Evolutionary conservation across 768 basidiomycete genomes (phyloP).

Genomic region (Dioszegia aurantiaca): DNA sequence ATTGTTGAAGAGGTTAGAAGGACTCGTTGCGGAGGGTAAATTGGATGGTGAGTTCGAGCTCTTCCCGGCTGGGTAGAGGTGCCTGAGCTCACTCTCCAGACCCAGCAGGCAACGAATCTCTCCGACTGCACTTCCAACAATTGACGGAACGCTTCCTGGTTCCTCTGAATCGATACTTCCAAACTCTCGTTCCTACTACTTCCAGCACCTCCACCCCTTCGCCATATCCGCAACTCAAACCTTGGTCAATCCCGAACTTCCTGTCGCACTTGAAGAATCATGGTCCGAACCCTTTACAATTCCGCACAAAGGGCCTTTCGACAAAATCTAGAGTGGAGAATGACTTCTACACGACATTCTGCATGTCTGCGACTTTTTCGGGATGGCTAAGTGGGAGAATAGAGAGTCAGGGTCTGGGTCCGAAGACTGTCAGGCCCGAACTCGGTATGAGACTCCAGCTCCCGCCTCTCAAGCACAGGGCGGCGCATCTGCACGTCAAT

Average conservation of each 20-base stretch:
- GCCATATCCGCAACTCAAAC: conserved; percentile 30
- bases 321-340: conserved; percentile 47
- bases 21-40: conserved; percentile 44
- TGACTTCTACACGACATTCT: conserved; percentile 51
- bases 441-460: conserved; percentile 5
- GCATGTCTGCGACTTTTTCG: conserved; percentile 47
- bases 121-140: conserved; percentile 78
- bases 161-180: conserved; percentile 84
- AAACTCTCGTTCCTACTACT: conserved; percentile 42
- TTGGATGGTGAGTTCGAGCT: conserved; percentile 43
- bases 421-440: not conserved
- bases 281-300: conserved; percentile 49
- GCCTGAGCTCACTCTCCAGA: conserved; percentile 54
- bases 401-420: conserved; percentile 22
- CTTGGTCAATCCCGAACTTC: conserved; percentile 49
- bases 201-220: conserved; percentile 15
- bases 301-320: conserved; percentile 45
- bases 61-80: not conserved
- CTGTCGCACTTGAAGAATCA: conserved; percentile 43
- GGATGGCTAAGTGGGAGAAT: conserved; percentile 39
- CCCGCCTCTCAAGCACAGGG: not conserved
- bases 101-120: conserved; percentile 57
- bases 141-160: conserved; percentile 81
- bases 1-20: conserved; percentile 70
- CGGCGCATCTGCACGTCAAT: not conserved